phyloP scores from a whole-genome alignment of 495 filamentous ascomycete species.

The Saxispiralis lemnorum region DNA sequence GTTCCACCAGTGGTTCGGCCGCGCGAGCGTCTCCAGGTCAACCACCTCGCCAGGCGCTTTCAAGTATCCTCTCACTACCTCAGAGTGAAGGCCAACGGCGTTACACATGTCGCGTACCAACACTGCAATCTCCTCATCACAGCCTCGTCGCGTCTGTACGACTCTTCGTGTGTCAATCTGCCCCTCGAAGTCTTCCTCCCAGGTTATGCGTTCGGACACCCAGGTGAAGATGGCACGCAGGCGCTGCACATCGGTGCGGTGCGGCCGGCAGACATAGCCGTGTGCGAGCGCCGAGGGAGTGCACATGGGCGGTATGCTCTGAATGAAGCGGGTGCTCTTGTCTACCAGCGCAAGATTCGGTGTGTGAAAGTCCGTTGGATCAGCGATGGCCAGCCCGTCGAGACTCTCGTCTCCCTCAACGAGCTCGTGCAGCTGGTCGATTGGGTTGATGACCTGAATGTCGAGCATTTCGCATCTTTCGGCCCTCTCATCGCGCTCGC shows the following conservation, averaged over 20 bases:
- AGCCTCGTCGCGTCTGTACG: slow-evolving; percentile 67
- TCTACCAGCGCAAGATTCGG: slow-evolving; percentile 77
- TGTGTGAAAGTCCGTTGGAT: slow-evolving; percentile 63
- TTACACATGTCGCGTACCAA: slow-evolving; percentile 86
- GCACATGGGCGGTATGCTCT: slow-evolving; percentile 72
- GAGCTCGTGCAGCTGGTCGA: slow-evolving; percentile 70
- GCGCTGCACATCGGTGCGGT: slow-evolving; percentile 84
- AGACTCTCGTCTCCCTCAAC: slow-evolving; percentile 82
- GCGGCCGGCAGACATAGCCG: slow-evolving; percentile 83
- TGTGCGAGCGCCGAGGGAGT: slow-evolving; percentile 73
- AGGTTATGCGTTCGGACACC: slow-evolving; percentile 87
- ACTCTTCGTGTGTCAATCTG: slow-evolving; percentile 64
- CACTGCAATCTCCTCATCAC: slow-evolving; percentile 76
- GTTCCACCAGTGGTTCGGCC: slow-evolving; percentile 98
- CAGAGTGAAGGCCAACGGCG: slow-evolving; percentile 72
- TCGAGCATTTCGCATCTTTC: slow-evolving; percentile 93
- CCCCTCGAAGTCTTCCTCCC: slow-evolving; percentile 87
- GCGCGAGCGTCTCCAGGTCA: slow-evolving; percentile 55
- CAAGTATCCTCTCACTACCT: slow-evolving; percentile 71
- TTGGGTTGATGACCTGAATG: slow-evolving; percentile 66
- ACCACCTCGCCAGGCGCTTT: slow-evolving; percentile 74
- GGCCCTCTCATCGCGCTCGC: slow-evolving; percentile 69
- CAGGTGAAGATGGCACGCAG: slow-evolving; percentile 90
- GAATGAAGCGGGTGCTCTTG: slow-evolving; percentile 85
- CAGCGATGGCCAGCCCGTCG: slow-evolving; percentile 64